Evolutionary conservation across 2,329 filamentous ascomycete genomes (phyloP).

Genomic region (Zymoseptoria passerinii): DNA sequence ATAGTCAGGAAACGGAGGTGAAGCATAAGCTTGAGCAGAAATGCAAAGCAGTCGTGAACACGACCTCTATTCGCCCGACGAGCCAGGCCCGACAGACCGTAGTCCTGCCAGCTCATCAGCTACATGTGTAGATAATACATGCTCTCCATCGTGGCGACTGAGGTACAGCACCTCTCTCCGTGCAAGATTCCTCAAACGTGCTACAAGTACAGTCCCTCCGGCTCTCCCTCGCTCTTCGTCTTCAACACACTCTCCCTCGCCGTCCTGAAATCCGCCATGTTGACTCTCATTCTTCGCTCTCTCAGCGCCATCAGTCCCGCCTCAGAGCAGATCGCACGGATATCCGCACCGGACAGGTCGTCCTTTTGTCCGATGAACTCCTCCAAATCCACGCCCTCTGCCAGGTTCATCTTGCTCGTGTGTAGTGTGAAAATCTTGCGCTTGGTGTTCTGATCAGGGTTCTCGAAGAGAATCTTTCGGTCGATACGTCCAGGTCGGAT

Average conservation of each 20-base stretch:
- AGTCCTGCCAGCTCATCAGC: not conserved
- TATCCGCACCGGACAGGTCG: constrained; percentile 91
- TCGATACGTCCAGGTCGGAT: constrained; percentile 97
- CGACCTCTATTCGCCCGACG: not conserved
- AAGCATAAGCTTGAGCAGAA: not conserved
- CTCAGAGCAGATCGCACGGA: constrained; percentile 98
- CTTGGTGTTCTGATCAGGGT: constrained; percentile 77
- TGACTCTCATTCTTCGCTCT: constrained; percentile 93
- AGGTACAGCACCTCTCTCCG: not conserved
- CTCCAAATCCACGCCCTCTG: constrained; percentile 93
- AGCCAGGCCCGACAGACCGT: too few relatives aligned
- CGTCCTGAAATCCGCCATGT: constrained; percentile 95
- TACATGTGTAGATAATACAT: not conserved
- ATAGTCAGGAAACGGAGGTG: too few relatives aligned
- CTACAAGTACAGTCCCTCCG: constrained; percentile 97
- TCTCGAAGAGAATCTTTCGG: constrained; percentile 82
- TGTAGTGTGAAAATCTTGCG: constrained; percentile 98
- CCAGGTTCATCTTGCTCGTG: constrained; percentile 96
- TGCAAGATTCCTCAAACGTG: not conserved
- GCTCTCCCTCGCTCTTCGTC: constrained; percentile 97
- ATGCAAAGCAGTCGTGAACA: not conserved
- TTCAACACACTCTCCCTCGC: constrained; percentile 91
- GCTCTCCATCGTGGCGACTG: not conserved
- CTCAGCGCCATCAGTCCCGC: constrained; percentile 88
- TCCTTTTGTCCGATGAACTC: constrained; percentile 99